These are phyloP conservation scores for Fusarium floridanum DNA, from an alignment of 2,329 filamentous ascomycete genomes.

Conservation along the genomic window DNA sequence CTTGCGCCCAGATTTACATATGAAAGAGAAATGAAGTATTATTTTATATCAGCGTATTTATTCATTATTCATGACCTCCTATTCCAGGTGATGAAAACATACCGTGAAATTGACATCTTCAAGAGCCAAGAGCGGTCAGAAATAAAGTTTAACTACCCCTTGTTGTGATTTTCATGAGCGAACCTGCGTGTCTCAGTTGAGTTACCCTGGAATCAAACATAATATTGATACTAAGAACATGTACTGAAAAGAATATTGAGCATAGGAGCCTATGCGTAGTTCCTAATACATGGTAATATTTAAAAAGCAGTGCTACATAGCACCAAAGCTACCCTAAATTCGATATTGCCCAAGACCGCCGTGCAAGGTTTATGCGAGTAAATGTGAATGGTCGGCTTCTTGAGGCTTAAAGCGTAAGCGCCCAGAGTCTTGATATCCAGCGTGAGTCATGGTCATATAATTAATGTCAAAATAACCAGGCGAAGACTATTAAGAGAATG, in stretches of 20 bases:
- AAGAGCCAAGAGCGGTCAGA: too few relatives aligned
- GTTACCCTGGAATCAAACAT: neutral
- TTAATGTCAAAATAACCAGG: neutral
- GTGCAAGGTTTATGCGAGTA: neutral
- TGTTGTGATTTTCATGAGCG: neutral
- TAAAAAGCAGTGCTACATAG: neutral
- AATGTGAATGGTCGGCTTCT: neutral
- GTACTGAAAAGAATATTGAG: neutral
- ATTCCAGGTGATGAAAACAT: too few relatives aligned
- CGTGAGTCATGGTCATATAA: neutral
- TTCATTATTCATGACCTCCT: neutral
- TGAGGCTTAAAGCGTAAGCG: fast-evolving
- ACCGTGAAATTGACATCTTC: neutral
- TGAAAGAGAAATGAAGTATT: neutral
- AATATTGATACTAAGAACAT: neutral
- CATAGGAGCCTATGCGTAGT: too few relatives aligned
- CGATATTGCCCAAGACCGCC: neutral
- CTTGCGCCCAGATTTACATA: neutral
- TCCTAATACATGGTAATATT: neutral
- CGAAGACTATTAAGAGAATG: neutral
- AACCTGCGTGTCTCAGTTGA: too few relatives aligned
- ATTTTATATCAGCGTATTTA: neutral
- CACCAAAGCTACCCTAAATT: neutral
- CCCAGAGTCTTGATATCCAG: neutral
- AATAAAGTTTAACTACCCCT: neutral